Evolutionary conservation across 2,329 filamentous ascomycete species (phyloP).

Genomic region (Verticillium tricorpus): DNA sequence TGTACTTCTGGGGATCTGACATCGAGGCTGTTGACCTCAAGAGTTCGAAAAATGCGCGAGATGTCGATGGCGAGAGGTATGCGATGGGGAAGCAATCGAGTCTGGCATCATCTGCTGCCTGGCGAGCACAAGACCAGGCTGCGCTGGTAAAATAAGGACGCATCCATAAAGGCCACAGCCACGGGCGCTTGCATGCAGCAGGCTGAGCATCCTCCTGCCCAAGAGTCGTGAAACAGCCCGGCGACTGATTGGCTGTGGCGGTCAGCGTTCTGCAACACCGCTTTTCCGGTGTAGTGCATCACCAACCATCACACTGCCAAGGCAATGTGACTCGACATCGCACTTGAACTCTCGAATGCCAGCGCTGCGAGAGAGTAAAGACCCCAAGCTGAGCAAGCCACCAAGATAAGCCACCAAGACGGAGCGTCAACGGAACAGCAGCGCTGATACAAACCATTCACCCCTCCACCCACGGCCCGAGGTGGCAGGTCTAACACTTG

Average conservation of each 20-base stretch:
- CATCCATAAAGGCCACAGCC: not conserved
- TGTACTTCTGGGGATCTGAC: not conserved
- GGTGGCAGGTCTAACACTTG: not conserved
- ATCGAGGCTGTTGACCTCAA: not conserved
- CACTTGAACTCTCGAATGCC: not conserved
- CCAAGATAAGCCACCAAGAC: not conserved
- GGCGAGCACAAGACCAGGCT: slow-evolving; percentile 1
- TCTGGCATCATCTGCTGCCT: slow-evolving; percentile 16
- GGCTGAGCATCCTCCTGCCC: not conserved
- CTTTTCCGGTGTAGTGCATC: not conserved
- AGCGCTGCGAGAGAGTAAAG: not conserved
- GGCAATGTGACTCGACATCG: not conserved
- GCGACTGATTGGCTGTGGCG: not conserved
- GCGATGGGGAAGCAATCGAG: not conserved
- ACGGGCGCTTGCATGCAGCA: not conserved
- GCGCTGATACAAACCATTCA: not conserved
- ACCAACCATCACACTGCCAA: not conserved
- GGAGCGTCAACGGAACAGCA: not conserved
- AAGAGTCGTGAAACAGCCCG: not conserved
- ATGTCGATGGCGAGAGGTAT: too few relatives aligned
- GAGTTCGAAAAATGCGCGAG: too few relatives aligned
- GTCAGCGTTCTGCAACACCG: not conserved
- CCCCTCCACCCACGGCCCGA: not conserved
- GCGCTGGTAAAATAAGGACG: slow-evolving; percentile 8
- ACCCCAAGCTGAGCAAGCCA: not conserved